Base-by-base conservation (phyloP, 176 grass and related monocot genomes). In the Eleusine coracana region DNA sequence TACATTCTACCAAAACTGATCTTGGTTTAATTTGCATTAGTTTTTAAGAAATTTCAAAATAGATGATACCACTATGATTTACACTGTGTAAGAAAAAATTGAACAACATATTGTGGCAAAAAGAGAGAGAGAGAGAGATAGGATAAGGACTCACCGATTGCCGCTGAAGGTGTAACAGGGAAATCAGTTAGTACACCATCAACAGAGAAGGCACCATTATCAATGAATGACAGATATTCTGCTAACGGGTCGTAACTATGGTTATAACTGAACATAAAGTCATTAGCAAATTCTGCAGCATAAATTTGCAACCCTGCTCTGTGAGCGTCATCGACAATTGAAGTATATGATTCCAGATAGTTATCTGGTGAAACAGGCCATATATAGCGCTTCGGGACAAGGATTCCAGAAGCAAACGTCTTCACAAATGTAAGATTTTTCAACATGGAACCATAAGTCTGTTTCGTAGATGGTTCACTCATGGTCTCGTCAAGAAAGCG, bases 141-240 rank as follows among this genome's bases (percentile, higher is more conserved):
- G 29, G 76, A 62, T 37, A 79, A 75, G 34, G 62, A 86, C 85
- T 90, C 80, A 91, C 93, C 86, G 66, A 96, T 85, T 70, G 89
- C 93, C 55, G 83, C 75, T n/a, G 96, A 99, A 63, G 91, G 66
- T 34, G 93, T 96, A 52, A 90, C 77, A 8, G 96, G 96, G 71
- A 86, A 99, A 79, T 96, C 96, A 82, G 93, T 75, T 79, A 99
- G 41, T 67, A 99, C 79, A n/a, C 96, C 96, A 86, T 99, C 96
- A 80, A 99, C 89, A 46, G 96, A 90, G 74, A 99, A 99, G 8
- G 8, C 78, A 58, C 75, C 89, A 62, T 99, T 99, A 89, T 99
- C 96, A 72, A 99, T 85, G 66, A 88, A 96, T 0, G 75, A 82
- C 40, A 96, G 88, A 90, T 88, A 92, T 80, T 99, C 96, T 38